phyloP scores from a whole-genome alignment of 306 rosid species.

The Parietaria judaica region DNA sequence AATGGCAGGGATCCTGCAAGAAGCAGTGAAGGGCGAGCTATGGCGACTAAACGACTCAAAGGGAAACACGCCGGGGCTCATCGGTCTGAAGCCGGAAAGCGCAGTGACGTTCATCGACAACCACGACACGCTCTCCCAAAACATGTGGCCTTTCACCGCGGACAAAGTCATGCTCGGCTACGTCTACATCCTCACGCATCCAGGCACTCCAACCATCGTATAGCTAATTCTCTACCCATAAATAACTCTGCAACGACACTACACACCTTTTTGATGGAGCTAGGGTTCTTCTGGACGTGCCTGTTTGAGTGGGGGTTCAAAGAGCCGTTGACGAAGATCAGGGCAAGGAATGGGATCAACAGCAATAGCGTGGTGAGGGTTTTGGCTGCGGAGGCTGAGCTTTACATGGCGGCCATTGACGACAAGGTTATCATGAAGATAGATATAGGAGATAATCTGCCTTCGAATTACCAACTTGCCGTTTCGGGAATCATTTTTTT shows the following conservation, averaged over 20 bases:
- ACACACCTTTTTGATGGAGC: background rate
- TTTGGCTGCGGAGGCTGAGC: slow-evolving; percentile 48
- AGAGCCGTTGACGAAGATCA: slow-evolving; percentile 39
- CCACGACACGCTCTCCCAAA: slow-evolving; percentile 75
- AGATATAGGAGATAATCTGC: slow-evolving; percentile 51
- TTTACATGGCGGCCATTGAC: slow-evolving; percentile 55
- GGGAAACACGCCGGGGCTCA: slow-evolving; percentile 61
- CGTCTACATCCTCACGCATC: slow-evolving; percentile 79
- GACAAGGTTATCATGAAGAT: slow-evolving; percentile 59
- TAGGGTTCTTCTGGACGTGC: slow-evolving; percentile 17
- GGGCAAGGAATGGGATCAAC: slow-evolving; percentile 40
- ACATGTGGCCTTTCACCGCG: slow-evolving; percentile 49
- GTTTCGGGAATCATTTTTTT: too few relatives aligned
- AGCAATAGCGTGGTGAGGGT: slow-evolving; percentile 38
- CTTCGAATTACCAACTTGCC: slow-evolving; percentile 36
- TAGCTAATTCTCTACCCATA: background rate
- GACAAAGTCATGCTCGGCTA: slow-evolving; percentile 70
- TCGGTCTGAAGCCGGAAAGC: slow-evolving; percentile 63
- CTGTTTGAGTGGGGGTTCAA: slow-evolving; percentile 61
- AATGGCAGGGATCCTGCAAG: slow-evolving; percentile 35
- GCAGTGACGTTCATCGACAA: slow-evolving; percentile 71
- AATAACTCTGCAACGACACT: background rate
- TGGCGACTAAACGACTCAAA: slow-evolving; percentile 50
- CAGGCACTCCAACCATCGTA: slow-evolving; percentile 69
- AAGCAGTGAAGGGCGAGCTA: slow-evolving; percentile 47